phyloP scores from a whole-genome alignment of 371 early-diverging fungal genomes.

The Blakeslea trispora region DNA sequence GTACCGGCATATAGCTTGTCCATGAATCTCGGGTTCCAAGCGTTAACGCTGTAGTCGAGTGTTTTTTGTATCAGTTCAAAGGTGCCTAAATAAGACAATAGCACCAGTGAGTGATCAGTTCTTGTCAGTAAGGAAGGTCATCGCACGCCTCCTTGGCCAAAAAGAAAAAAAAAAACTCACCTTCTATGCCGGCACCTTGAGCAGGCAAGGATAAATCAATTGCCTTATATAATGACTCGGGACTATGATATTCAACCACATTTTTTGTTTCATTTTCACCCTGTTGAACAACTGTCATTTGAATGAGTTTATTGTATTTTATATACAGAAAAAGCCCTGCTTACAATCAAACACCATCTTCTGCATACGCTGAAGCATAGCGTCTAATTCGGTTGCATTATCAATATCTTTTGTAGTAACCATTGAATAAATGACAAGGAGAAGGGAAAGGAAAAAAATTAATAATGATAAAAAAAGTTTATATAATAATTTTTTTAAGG shows the following conservation, averaged over 20 bases:
- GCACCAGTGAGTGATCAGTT: not conserved
- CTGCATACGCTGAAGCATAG: slow-evolving; percentile 37
- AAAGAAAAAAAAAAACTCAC: slow-evolving; percentile 25
- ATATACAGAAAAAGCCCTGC: not conserved
- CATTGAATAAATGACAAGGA: slow-evolving; percentile 14
- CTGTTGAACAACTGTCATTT: slow-evolving; percentile 44
- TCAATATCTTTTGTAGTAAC: slow-evolving; percentile 24
- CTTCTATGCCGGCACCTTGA: slow-evolving; percentile 54
- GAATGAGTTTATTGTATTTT: not conserved
- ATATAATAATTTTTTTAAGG: not conserved
- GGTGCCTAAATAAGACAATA: slow-evolving; percentile 44
- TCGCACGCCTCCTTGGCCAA: no score
- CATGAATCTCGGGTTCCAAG: slow-evolving; percentile 82
- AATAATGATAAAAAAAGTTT: no score
- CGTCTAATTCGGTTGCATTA: slow-evolving; percentile 38
- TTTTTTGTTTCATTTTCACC: slow-evolving; percentile 40
- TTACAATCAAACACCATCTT: slow-evolving; percentile 40
- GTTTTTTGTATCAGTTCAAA: slow-evolving; percentile 58
- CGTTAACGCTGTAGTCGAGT: slow-evolving; percentile 59
- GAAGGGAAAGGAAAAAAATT: not conserved
- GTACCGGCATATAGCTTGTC: slow-evolving; percentile 87
- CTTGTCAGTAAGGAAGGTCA: not conserved
- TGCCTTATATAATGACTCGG: slow-evolving; percentile 50
- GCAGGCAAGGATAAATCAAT: slow-evolving; percentile 58
- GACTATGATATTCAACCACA: slow-evolving; percentile 54